Base-by-base conservation (phyloP, 441 rosid species). In the Flueggea neowawraea region DNA sequence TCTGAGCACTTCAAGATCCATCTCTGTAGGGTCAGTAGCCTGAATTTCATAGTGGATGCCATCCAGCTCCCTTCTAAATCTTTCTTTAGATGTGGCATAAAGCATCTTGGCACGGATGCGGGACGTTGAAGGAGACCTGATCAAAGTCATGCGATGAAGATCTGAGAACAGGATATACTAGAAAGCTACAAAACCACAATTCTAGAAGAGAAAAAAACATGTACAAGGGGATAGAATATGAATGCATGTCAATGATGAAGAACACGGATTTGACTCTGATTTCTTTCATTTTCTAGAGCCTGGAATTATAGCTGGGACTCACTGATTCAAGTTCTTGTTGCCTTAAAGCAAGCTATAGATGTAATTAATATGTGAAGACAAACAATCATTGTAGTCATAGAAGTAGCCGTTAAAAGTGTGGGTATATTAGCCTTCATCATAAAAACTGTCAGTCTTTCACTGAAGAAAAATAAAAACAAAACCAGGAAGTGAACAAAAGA, bases 21-120 rank as follows among this genome's bases (percentile, higher is more conserved):
- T 82, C 77, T 82, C 87, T 13, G 82, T 78, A 17, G 89, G 80
- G 73, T 84, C 89, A 50, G 84, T 82, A 10, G 84, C 89, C 73
- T 84, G 86, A 62, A 84, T 73, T 61, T 82, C 83, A 39, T 80
- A 72, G 57, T 81, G 86, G 68, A 81, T 67, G 47, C 86, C 84
- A 54, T 81, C 84, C 36, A 82, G 73, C 66, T 79, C 89, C 49
- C 83, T 68, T 80, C 78, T 82, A 33, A 84, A 78, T 48, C 79
- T 71, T 62, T 80, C 85, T 69, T 84, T 78, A 44, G 90, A 80
- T 69, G 84, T 82, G 47, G 90, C 85, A 64, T 82, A 84, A 44
- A 82, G 79, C 87, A 84, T 82, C 73, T 82, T 84, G 69, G 79
- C 79, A 33, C 75, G 75, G 62, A 71, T 61, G 4, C 52, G 75